Evolutionary conservation across 768 basidiomycete species (phyloP).

Genomic region (Porpolomopsis calyptriformis): DNA sequence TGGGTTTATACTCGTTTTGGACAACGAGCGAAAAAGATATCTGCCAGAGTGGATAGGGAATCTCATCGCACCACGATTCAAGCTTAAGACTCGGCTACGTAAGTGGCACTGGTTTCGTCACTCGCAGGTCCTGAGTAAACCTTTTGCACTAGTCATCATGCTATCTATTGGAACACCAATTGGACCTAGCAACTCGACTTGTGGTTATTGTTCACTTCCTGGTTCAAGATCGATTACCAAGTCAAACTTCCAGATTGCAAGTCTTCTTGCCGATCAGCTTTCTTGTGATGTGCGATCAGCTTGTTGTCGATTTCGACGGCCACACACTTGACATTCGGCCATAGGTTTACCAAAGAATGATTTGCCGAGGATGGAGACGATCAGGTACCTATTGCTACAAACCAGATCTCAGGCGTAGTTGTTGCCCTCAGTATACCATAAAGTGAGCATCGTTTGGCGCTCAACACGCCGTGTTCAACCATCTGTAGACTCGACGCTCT

Average conservation of each 20-base stretch:
- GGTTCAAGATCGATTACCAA: slow-evolving; percentile 33
- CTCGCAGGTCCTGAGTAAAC: no score
- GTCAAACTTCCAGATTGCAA: slow-evolving; percentile 39
- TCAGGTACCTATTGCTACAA: slow-evolving; percentile 77
- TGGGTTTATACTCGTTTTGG: no score
- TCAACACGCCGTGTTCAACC: neutral
- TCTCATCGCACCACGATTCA: no score
- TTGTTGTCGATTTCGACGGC: neutral
- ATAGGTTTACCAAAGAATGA: slow-evolving; percentile 73
- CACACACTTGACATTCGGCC: neutral
- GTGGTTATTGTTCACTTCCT: slow-evolving; percentile 58
- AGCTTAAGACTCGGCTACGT: no score
- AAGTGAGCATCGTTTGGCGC: slow-evolving; percentile 35
- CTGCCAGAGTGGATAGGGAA: no score
- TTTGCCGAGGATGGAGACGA: slow-evolving; percentile 77
- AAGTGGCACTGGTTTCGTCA: no score
- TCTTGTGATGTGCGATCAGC: slow-evolving; percentile 37
- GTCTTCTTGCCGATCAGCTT: slow-evolving; percentile 38
- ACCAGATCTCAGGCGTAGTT: slow-evolving; percentile 69
- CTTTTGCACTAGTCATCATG: slow-evolving; percentile 12
- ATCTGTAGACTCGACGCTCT: slow-evolving; percentile 32
- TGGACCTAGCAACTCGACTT: slow-evolving; percentile 31
- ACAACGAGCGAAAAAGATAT: no score
- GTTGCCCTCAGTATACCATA: slow-evolving; percentile 94
- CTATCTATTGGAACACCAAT: slow-evolving; percentile 30